Evolutionary conservation across 192 early-diverging fungal species (phyloP).

Genomic region (Linnemannia elongata): DNA sequence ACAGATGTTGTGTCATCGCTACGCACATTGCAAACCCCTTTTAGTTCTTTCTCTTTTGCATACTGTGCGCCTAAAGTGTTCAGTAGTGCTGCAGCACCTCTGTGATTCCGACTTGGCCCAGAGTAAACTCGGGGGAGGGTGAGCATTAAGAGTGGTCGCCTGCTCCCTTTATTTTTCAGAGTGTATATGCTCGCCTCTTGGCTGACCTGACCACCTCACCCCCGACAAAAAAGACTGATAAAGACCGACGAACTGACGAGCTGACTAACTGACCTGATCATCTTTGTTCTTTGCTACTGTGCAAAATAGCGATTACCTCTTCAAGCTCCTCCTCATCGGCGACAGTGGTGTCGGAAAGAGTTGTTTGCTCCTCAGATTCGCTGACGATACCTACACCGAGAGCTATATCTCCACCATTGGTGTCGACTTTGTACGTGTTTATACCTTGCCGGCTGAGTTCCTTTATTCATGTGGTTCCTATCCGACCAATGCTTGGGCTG

Average conservation of each 20-base stretch:
- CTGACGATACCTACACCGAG: constrained; percentile 99
- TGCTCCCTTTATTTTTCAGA: neutral
- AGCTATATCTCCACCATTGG: constrained; percentile 99
- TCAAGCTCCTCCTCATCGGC: constrained; percentile 99
- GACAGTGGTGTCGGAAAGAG: constrained; percentile 99
- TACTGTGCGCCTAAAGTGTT: neutral
- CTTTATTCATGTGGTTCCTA: neutral
- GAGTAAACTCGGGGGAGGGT: neutral
- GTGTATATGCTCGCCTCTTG: neutral
- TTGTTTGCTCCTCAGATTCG: constrained; percentile 96
- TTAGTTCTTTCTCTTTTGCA: neutral
- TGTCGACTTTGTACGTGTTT: constrained; percentile 91
- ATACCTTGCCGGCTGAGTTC: neutral
- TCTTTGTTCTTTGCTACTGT: neutral
- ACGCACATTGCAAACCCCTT: neutral
- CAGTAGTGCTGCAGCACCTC: neutral
- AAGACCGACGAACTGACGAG: too few relatives aligned
- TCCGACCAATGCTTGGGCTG: neutral
- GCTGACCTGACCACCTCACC: neutral
- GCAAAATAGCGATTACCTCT: constrained; percentile 91
- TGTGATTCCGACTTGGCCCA: neutral
- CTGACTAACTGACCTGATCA: constrained; percentile 5
- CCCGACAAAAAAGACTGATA: too few relatives aligned
- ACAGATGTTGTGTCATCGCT: neutral
- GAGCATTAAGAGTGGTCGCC: neutral